Evolutionary conservation across 352 stramenopile species (phyloP).

Genomic region (Globisporangium cylindrosporum): DNA sequence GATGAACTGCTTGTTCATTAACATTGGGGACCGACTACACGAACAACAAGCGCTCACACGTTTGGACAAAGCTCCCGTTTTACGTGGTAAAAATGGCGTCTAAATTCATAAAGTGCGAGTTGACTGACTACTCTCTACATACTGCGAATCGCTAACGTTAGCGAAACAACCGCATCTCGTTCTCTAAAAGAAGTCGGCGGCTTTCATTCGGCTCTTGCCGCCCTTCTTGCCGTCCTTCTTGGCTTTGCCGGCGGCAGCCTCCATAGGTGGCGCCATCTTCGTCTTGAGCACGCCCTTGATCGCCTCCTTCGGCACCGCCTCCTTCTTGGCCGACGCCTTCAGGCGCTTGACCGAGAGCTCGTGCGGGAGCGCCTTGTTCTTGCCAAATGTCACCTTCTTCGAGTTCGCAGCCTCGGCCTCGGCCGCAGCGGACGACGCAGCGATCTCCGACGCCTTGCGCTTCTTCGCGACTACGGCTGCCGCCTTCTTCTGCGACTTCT

Average conservation of each 20-base stretch:
- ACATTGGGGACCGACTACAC: too few species aligned
- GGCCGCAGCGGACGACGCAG: conserved; percentile 27
- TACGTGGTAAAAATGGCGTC: conserved; percentile 11
- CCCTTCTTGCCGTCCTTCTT: conserved; percentile 42
- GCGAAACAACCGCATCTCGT: not conserved
- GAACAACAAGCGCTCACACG: too few species aligned
- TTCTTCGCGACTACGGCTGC: conserved; percentile 48
- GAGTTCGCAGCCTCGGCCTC: conserved; percentile 28
- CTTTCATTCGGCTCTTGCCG: conserved; percentile 55
- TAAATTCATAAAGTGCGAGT: conserved; percentile 6
- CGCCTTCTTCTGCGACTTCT: conserved; percentile 64
- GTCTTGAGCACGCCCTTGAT: conserved; percentile 81
- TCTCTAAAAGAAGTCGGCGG: conserved; percentile 69
- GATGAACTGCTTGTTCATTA: too few species aligned
- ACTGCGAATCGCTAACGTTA: not conserved
- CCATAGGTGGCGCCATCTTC: conserved; percentile 29
- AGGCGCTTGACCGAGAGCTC: conserved; percentile 82
- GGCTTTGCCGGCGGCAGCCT: conserved; percentile 24
- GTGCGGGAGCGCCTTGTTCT: conserved; percentile 77
- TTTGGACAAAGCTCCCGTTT: conserved; percentile 1
- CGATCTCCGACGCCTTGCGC: conserved; percentile 48
- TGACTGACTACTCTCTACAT: not conserved
- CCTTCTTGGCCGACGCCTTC: conserved; percentile 70
- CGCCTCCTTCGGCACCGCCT: conserved; percentile 46
- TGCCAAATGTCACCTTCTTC: conserved; percentile 87